Percentiles rank a stretch among this genome's conserved stretches.
phyloP scores from a whole-genome alignment of 352 stramenopile genomes.

The Globisporangium sylvaticum region DNA sequence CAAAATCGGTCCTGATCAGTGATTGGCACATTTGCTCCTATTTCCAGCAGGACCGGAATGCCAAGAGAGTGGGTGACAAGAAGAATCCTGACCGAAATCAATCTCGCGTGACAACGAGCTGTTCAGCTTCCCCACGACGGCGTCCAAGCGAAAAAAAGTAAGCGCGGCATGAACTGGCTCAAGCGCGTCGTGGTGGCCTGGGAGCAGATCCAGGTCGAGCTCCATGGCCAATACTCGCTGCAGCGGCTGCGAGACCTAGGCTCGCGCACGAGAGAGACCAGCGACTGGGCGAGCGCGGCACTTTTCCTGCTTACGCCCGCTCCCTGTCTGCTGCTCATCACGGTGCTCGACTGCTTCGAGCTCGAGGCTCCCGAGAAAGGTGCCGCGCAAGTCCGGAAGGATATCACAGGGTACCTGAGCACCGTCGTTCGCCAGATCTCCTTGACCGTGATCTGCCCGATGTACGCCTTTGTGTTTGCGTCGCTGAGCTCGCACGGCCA shows the following conservation, averaged over 20 bases:
- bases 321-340: neutral
- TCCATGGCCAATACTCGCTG: conserved; percentile 7
- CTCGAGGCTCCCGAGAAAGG: neutral
- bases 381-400: conserved; percentile 5
- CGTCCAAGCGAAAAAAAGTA: no score
- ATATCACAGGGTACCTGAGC: neutral
- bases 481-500: conserved; percentile 10
- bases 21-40: no score
- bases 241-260: neutral
- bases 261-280: neutral
- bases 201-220: conserved; percentile 7
- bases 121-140: no score
- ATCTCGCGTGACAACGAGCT: no score
- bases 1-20: no score
- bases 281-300: neutral
- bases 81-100: no score
- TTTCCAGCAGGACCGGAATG: no score
- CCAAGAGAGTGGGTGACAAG: no score
- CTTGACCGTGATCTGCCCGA: conserved; percentile 24
- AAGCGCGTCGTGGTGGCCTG: neutral
- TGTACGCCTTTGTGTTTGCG: conserved; percentile 30
- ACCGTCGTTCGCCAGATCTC: conserved; percentile 9
- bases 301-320: neutral
- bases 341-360: neutral
- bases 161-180: neutral